Evolutionary conservation across 2,329 filamentous ascomycete species (phyloP).

Genomic region (Trichoderma aggressivum): DNA sequence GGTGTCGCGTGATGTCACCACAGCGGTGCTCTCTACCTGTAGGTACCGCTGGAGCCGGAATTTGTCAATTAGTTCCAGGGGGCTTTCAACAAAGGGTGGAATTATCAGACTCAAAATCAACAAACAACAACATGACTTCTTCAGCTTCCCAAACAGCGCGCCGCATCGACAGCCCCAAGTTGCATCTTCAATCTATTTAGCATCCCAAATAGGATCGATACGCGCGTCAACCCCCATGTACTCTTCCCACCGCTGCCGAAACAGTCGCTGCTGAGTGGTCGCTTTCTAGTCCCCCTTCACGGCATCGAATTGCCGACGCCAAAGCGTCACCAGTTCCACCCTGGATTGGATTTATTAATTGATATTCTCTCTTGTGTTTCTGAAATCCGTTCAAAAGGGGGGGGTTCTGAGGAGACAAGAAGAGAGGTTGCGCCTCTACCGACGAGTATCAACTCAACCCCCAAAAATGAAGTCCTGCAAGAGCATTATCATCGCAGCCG

Average conservation of each 20-base stretch:
- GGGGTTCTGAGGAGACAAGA: not conserved
- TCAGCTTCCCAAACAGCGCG: not conserved
- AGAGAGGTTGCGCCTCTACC: not conserved
- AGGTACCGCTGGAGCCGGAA: not conserved
- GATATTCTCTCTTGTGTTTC: not conserved
- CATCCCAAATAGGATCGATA: slow-evolving; percentile 3
- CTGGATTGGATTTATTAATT: not conserved
- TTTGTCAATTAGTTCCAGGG: not conserved
- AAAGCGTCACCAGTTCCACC: slow-evolving; percentile 6
- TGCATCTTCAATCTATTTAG: not conserved
- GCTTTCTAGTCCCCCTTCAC: slow-evolving; percentile 7
- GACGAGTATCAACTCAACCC: not conserved
- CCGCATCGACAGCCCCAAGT: not conserved
- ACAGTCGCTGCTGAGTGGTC: slow-evolving; percentile 6
- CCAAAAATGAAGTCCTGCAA: not conserved
- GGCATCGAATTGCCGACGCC: slow-evolving; percentile 14
- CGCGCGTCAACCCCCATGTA: slow-evolving; percentile 15
- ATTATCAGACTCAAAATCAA: not conserved
- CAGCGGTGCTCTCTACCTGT: not conserved
- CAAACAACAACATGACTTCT: not conserved
- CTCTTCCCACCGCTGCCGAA: not conserved
- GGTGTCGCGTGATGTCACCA: slow-evolving; percentile 8
- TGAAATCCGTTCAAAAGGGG: not conserved
- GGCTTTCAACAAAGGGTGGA: not conserved
- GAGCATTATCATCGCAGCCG: not conserved